These are phyloP conservation scores for Salvia splendens DNA, from an alignment of 257 asterid genomes.

Conservation along the genomic window DNA sequence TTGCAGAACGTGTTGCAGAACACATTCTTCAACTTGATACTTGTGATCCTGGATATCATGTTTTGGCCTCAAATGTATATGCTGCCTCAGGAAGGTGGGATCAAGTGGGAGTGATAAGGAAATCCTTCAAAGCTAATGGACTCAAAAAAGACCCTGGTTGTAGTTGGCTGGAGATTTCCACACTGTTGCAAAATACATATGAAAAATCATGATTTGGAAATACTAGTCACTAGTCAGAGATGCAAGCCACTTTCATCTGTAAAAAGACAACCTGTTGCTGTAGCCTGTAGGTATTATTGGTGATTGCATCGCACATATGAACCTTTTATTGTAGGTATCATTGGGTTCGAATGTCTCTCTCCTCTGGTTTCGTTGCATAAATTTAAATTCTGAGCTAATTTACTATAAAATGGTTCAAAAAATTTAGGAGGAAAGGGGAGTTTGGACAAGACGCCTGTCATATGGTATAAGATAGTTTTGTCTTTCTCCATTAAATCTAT, in stretches of 20 bases:
- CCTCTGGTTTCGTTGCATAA: neutral
- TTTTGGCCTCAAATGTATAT: slow-evolving; percentile 74
- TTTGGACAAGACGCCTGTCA: slow-evolving; percentile 8
- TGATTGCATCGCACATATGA: slow-evolving; percentile 26
- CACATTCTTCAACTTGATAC: slow-evolving; percentile 45
- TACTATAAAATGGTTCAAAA: neutral
- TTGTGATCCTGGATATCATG: slow-evolving; percentile 70
- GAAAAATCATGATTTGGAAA: slow-evolving; percentile 53
- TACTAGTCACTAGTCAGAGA: slow-evolving; percentile 61
- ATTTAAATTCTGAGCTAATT: neutral
- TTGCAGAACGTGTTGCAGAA: slow-evolving; percentile 57
- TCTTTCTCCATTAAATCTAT: too few species aligned
- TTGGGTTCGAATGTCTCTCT: slow-evolving; percentile 10
- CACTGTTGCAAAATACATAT: slow-evolving; percentile 57
- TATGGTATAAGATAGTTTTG: slow-evolving; percentile 3
- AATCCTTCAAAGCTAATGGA: slow-evolving; percentile 54
- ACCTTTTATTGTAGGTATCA: neutral
- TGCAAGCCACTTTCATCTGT: slow-evolving; percentile 60
- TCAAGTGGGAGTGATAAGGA: slow-evolving; percentile 55
- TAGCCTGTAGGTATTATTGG: slow-evolving; percentile 63
- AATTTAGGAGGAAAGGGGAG: neutral
- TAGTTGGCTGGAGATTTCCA: slow-evolving; percentile 83
- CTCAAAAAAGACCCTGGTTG: slow-evolving; percentile 69
- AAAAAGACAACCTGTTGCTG: slow-evolving; percentile 46
- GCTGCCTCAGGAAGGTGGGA: slow-evolving; percentile 77